Evolutionary conservation across 192 early-diverging fungal species (phyloP).

Genomic region (Paraglomus occultum): DNA sequence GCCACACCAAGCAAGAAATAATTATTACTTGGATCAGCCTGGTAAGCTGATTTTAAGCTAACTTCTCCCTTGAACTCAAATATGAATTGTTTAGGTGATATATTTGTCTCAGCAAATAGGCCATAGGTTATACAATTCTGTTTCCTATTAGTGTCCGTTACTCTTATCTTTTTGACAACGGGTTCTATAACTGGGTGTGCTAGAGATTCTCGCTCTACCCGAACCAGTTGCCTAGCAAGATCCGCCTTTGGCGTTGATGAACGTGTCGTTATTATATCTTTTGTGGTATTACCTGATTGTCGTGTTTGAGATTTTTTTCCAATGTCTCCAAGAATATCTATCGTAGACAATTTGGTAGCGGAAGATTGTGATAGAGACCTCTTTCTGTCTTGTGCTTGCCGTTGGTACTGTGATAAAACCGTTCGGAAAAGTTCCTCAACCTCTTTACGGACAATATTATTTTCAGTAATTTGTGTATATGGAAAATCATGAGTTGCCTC

Average conservation of each 20-base stretch:
- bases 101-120: slow-evolving; percentile 58
- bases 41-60: slow-evolving; percentile 62
- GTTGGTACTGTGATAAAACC: slow-evolving; percentile 37
- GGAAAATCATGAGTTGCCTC: slow-evolving; percentile 37
- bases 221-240: slow-evolving; percentile 31
- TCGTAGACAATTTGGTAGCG: slow-evolving; percentile 32
- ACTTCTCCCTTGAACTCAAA: slow-evolving; percentile 79
- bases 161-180: slow-evolving; percentile 37
- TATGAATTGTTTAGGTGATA: slow-evolving; percentile 58
- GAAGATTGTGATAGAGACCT: slow-evolving; percentile 41
- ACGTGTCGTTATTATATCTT: slow-evolving; percentile 31
- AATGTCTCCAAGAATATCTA: slow-evolving; percentile 22
- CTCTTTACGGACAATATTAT: slow-evolving; percentile 41
- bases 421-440: slow-evolving; percentile 42
- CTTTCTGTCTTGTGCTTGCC: slow-evolving; percentile 41
- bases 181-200: slow-evolving; percentile 43
- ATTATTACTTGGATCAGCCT: slow-evolving; percentile 62
- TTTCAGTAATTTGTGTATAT: slow-evolving; percentile 39
- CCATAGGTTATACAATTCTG: slow-evolving; percentile 48
- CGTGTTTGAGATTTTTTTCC: slow-evolving; percentile 7
- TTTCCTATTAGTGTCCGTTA: slow-evolving; percentile 30
- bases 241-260: slow-evolving; percentile 21
- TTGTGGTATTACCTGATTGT: slow-evolving; percentile 7
- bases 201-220: slow-evolving; percentile 43
- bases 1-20: slow-evolving; percentile 65